Evolutionary conservation across 2,329 filamentous ascomycete genomes (phyloP).

Genomic region (Thyridium curvatum): DNA sequence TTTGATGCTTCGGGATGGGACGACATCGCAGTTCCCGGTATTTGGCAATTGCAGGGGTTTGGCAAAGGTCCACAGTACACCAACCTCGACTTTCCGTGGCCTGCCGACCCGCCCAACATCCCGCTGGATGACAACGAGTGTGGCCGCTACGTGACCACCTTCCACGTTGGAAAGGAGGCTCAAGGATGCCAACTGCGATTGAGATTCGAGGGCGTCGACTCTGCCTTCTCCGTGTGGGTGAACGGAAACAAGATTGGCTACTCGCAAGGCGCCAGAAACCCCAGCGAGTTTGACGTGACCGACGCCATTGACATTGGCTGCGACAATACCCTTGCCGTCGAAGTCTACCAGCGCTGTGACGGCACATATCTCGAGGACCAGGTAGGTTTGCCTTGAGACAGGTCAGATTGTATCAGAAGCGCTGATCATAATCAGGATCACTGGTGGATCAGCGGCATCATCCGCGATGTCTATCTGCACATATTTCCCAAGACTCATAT

Average conservation of each 20-base stretch:
- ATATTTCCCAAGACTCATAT: slow-evolving; percentile 39
- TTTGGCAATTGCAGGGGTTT: slow-evolving; percentile 66
- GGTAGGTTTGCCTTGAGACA: too few relatives aligned
- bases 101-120: slow-evolving; percentile 59
- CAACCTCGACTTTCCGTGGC: slow-evolving; percentile 62
- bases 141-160: slow-evolving; percentile 55
- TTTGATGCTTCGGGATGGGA: slow-evolving; percentile 36
- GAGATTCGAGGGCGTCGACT: slow-evolving; percentile 68
- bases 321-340: slow-evolving; percentile 54
- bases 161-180: slow-evolving; percentile 40
- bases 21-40: slow-evolving; percentile 55
- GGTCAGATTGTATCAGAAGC: slow-evolving; percentile 14
- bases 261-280: slow-evolving; percentile 64
- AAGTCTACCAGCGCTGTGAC: slow-evolving; percentile 66
- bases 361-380: slow-evolving; percentile 66
- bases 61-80: slow-evolving; percentile 62
- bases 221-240: slow-evolving; percentile 62
- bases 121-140: slow-evolving; percentile 58
- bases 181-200: slow-evolving; percentile 48
- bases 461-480: slow-evolving; percentile 61
- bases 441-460: slow-evolving; percentile 64
- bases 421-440: slow-evolving; percentile 45
- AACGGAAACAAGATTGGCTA: slow-evolving; percentile 65
- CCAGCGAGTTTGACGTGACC: slow-evolving; percentile 66
- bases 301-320: slow-evolving; percentile 28